A percentile compares a stretch with the other conserved stretches of the same genome.
These are phyloP conservation scores for Lanmaoa pseudosensibilis DNA, from an alignment of 768 basidiomycete species.

Conservation along the genomic window DNA sequence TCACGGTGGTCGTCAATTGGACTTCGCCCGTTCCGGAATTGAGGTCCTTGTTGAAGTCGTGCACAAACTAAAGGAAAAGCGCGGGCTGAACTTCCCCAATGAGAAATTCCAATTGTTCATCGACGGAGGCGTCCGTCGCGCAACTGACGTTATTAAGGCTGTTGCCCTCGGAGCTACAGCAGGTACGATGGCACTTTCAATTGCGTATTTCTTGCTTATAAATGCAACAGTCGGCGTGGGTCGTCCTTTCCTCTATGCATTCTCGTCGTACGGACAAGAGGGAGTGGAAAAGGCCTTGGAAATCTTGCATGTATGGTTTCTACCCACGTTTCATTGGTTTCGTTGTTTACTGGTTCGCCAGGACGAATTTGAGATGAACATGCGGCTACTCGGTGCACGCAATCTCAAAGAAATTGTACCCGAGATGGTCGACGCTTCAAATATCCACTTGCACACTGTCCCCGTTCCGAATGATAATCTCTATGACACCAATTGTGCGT, in stretches of 20 bases:
- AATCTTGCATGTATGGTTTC: slow-evolving; percentile 61
- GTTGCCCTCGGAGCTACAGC: slow-evolving; percentile 89
- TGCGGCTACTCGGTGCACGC: slow-evolving; percentile 86
- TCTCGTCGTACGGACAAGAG: slow-evolving; percentile 83
- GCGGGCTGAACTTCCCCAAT: slow-evolving; percentile 74
- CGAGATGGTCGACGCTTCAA: slow-evolving; percentile 86
- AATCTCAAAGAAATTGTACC: slow-evolving; percentile 78
- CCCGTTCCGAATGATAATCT: slow-evolving; percentile 71
- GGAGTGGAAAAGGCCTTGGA: slow-evolving; percentile 83
- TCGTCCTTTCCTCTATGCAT: slow-evolving; percentile 85
- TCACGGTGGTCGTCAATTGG: slow-evolving; percentile 77
- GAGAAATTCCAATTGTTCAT: slow-evolving; percentile 81
- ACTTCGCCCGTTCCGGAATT: slow-evolving; percentile 83
- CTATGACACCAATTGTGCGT: slow-evolving; percentile 80
- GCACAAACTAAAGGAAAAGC: slow-evolving; percentile 60
- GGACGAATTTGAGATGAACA: slow-evolving; percentile 99
- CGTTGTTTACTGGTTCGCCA: slow-evolving; percentile 31
- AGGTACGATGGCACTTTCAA: slow-evolving; percentile 37
- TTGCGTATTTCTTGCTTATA: slow-evolving; percentile 10
- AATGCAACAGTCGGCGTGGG: slow-evolving; percentile 66
- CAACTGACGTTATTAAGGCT: slow-evolving; percentile 88
- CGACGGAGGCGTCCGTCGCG: slow-evolving; percentile 93
- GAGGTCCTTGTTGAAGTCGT: slow-evolving; percentile 90
- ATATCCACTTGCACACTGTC: slow-evolving; percentile 63
- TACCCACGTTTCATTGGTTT: background rate